Conservation (phyloP, 495 filamentous ascomycete genomes). For the Penicillium arizonense region DNA sequence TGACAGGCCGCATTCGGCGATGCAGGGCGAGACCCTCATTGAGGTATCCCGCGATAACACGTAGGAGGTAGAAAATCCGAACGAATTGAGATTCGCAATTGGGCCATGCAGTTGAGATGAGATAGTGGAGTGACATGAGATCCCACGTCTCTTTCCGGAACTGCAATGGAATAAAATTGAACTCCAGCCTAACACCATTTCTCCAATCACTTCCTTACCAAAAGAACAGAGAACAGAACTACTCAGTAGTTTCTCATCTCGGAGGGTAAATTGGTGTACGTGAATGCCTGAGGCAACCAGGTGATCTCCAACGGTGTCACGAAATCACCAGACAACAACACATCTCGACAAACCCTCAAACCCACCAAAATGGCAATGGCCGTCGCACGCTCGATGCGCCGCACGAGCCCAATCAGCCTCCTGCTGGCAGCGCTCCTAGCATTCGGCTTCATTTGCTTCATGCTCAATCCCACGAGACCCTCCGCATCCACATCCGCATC, state of each 20-base stretch:
- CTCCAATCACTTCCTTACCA: not conserved
- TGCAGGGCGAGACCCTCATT: constrained; percentile 12
- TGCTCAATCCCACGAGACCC: constrained; percentile 50
- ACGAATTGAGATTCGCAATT: not conserved
- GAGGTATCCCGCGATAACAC: constrained; percentile 12
- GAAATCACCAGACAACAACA: not conserved
- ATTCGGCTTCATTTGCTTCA: constrained; percentile 64
- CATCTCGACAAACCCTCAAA: not conserved
- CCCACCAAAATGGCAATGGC: constrained; percentile 38
- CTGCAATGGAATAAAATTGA: not conserved
- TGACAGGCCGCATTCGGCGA: constrained; percentile 20
- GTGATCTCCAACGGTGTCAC: no score
- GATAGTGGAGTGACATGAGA: constrained; percentile 4
- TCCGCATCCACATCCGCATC: constrained; percentile 32
- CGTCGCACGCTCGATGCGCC: constrained; percentile 59
- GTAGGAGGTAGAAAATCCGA: not conserved
- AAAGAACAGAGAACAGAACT: no score
- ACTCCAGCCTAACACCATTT: not conserved
- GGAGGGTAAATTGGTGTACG: not conserved
- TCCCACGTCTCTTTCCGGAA: constrained; percentile 14
- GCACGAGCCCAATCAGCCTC: constrained; percentile 66
- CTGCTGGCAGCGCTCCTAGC: constrained; percentile 58
- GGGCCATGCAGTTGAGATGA: not conserved
- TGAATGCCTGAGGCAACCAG: constrained; percentile 18
- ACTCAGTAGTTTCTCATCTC: no score